These are phyloP conservation scores for Colletotrichum sp. DNA, from an alignment of 2,329 filamentous ascomycete species.

Conservation along the genomic window DNA sequence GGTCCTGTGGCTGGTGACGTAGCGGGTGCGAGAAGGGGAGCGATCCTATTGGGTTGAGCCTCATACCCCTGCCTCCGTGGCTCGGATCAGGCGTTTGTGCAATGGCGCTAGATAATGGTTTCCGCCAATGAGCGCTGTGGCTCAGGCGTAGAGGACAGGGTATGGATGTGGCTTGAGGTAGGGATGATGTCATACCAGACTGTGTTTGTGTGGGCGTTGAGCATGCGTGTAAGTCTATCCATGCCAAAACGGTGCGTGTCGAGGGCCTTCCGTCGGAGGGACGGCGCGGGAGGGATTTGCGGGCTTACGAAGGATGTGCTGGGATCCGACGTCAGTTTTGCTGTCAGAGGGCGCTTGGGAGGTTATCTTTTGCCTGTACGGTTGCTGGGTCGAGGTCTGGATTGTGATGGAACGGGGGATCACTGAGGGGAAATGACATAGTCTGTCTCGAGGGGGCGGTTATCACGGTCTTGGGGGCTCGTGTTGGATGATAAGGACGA, in stretches of 20 bases:
- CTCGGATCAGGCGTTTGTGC: neutral
- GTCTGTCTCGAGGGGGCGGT: neutral
- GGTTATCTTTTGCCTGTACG: neutral
- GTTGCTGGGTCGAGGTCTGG: neutral
- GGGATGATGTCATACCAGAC: slow-evolving; percentile 12
- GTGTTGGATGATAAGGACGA: neutral
- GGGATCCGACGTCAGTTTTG: slow-evolving; percentile 1
- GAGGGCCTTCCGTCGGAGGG: neutral
- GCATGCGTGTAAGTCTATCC: neutral
- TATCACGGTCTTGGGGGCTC: neutral
- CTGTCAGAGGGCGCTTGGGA: neutral
- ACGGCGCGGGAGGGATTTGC: neutral
- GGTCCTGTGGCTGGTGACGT: slow-evolving; percentile 22
- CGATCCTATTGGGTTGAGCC: slow-evolving; percentile 8
- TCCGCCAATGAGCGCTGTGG: neutral
- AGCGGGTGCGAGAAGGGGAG: neutral
- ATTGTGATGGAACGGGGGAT: neutral
- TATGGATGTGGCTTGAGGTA: slow-evolving; percentile 1
- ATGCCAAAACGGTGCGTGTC: neutral
- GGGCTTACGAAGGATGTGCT: neutral
- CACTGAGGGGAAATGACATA: neutral
- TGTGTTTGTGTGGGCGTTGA: neutral
- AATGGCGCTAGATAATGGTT: neutral
- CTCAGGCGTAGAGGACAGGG: neutral
- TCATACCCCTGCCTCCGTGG: slow-evolving; percentile 3